These are phyloP conservation scores for Linum lewisii DNA, from an alignment of 345 rosid species.

Conservation along the genomic window DNA sequence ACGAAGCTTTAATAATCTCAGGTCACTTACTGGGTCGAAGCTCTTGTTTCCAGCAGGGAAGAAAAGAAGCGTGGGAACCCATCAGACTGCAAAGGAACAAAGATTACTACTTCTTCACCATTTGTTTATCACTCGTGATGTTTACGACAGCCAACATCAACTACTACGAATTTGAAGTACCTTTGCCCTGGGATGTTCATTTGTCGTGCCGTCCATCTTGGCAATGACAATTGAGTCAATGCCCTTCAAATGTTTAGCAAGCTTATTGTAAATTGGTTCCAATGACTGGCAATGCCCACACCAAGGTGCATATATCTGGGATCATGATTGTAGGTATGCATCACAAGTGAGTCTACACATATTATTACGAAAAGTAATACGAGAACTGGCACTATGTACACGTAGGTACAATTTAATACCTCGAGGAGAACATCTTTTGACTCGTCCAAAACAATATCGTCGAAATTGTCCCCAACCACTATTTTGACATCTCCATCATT, in stretches of 20 bases:
- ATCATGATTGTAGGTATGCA: slow-evolving; percentile 9
- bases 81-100: slow-evolving; percentile 49
- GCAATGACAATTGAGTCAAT: slow-evolving; percentile 85
- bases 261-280: slow-evolving; percentile 88
- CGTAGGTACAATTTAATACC: slow-evolving; percentile 32
- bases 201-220: slow-evolving; percentile 98
- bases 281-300: slow-evolving; percentile 98
- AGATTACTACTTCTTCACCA: not conserved
- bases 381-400: not conserved
- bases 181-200: slow-evolving; percentile 98
- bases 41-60: slow-evolving; percentile 98
- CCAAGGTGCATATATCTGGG: slow-evolving; percentile 96
- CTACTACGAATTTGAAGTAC: slow-evolving; percentile 20
- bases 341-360: slow-evolving; percentile 2
- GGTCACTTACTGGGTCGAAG: slow-evolving; percentile 72
- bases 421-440: slow-evolving; percentile 95
- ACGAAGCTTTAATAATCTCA: not conserved
- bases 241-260: slow-evolving; percentile 70
- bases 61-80: slow-evolving; percentile 92
- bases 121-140: not conserved
- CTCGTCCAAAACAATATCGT: slow-evolving; percentile 85
- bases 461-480: slow-evolving; percentile 88
- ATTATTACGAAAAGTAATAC: no score
- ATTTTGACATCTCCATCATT: slow-evolving; percentile 94
- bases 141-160: no score